Base-by-base conservation (phyloP, 768 basidiomycete species). In the Russula compacta region DNA sequence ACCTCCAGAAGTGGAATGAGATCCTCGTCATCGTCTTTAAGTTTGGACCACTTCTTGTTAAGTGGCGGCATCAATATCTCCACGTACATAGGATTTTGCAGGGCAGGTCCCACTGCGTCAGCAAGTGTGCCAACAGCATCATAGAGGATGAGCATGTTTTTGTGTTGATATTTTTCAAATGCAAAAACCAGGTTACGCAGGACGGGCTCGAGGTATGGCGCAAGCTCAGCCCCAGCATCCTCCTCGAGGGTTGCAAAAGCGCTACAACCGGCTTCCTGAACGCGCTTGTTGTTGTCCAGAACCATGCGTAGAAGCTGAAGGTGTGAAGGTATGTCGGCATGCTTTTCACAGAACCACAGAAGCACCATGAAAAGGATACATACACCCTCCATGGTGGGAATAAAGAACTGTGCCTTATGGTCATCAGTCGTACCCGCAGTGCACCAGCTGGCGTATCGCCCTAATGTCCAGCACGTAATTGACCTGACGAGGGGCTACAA, bases 381-480 rank as follows among this genome's bases (percentile, higher is more conserved):
- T 71, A 98, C 95, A 19, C 95, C 97, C 79, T 99, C 97, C 86
- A 99, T 91, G 14, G 94, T 95, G 0, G 97, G 97, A 35, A 98
- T 86, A 71, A 99, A 99, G 75, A 87, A 98, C 58, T 79, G 80
- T 56, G 80, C 86, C 74, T 89, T 91, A 77, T 95, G 94, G 54
- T 94, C 92, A 58, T 91, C 87, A 3, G 87, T 87, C 61, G 81
- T 78, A 32, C 83, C 81, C 70, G 88, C 85, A n/a, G 90, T 92
- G 67, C 89, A 92, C 97, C 97, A 99, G 69, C 89, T 92, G 36
- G 95, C 92, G 73, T 99, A 99, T 53, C 97, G 87, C 15, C 97
- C 95, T n/a, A 99, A 80, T 0, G 95, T 98, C 97, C 97, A 99
- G 72, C 97, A 99, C 15, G 95, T 93, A 69, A 99, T 99, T 2